Base-by-base conservation (phyloP, 2,329 filamentous ascomycete genomes). In the Nothopassalora personata region DNA sequence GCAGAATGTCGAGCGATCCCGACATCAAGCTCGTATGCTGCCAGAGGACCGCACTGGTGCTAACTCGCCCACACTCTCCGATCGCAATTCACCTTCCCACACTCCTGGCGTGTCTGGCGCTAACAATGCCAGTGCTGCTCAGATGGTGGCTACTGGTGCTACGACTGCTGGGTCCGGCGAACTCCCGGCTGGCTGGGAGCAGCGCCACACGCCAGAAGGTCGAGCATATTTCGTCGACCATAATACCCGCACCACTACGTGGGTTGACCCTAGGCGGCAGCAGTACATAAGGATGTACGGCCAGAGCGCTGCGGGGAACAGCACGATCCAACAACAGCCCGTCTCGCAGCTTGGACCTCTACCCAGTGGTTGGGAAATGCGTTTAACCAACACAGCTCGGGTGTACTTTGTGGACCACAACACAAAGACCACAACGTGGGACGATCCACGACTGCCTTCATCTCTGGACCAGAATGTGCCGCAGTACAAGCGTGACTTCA, bases 391-490 rank as follows among this genome's bases (percentile, higher is more conserved):
- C 75, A 99, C 94, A 13, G 94, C 94, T 30, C 85, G 94, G 60
- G 94, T 99, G 15, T 99, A 99, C 77, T 99, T 99, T 75, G 94
- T 99, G 48, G 94, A 99, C 71, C 94, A 99, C 79, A 99, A 99
- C 78, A 99, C 94, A 48, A 99, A 99, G 81, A 99, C 94, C 0
- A 99, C 94, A 3, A 99, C 94, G 0, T 99, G 94, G 94, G 94
- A 99, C 72, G 94, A 99, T 71, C 94, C 94, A 36, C 86, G 94
- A 71, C 79, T 99, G 67, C 94, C 94, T 27, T 97, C 93, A 2
- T 97, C 94, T 0, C 80, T 99, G 62, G 94, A 99, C 70, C 94
- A 99, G 77, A 97, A 97, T 62, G 94, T 99, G 53, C 94, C 94
- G 54, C 94, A 99, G 77, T 99, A 99, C 80, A 99, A 99, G 85